Evolutionary conservation across 345 rosid genomes (phyloP), one percentile per base, ranked within the genome.

Genomic region (Heritiera fomes): DNA sequence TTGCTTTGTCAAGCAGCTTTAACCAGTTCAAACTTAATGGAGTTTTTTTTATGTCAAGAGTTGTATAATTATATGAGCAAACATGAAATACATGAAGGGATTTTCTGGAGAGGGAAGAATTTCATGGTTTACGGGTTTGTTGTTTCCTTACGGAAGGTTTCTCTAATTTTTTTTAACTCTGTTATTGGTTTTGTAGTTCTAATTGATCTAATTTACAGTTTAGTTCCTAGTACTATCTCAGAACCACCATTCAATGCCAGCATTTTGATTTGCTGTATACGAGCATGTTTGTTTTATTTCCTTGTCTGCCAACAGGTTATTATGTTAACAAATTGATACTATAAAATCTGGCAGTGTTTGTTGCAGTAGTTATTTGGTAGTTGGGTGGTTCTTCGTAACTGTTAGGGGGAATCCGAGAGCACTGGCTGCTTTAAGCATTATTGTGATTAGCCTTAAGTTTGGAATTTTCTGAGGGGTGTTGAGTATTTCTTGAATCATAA

Each of bases 401-500:
- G 32, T 56, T 56, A 18, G 40, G 15, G 50, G 18, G n/a, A n/a
- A 43, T 12, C 30, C 23, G 17, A 73, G 30, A 13, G 28, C 15
- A 43, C 52, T 18, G 13, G 34, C 49, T 63, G 46, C 71, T 75
- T 14, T 20, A 46, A 28, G 30, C 28, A 30, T 47, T 4, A 38
- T 12, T 66, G 41, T 8, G 40, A 66, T 20, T n/a, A 52, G 50
- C 40, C 23, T 32, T 32, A 50, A 17, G 30, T 20, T 67, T 40
- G 20, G 38, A n/a, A 77, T 13, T 38, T 75, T 60, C 20, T 23
- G 43, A 61, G n/a, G 32, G 13, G 28, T 15, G 53, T 28, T 45
- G 52, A 61, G 14, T 23, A 61, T 45, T 75, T 43, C 14, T 75
- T 61, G 78, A 23, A 28, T 56, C 50, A n/a, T n/a, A 14, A 52